Base-by-base conservation (phyloP, 2,329 filamentous ascomycete species). In the Cladorrhinum sp. region DNA sequence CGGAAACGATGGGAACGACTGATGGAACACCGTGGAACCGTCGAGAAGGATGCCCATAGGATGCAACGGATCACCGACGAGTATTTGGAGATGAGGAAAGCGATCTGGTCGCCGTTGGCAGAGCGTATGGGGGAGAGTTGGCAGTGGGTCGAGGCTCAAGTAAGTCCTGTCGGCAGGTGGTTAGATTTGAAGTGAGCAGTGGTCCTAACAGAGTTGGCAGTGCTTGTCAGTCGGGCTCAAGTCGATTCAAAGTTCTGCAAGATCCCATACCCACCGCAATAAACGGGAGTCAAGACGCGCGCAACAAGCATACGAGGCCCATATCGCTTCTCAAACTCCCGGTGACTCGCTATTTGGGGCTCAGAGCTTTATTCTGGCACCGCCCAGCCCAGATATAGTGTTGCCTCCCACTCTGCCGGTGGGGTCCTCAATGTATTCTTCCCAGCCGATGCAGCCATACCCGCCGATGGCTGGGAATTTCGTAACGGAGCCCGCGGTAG, bases 1-100 rank as follows among this genome's bases (percentile, higher is more conserved):
- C 66, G 67, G 20, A 69, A 69, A 54, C 66, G 67, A 14, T 66
- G 68, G 53, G 67, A 69, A 30, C 62, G 67, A 9, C 59, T 69
- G 9, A 63, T 68, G 36, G 67, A 69, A 61, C 53, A 64, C 3
- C 64, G 59, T 0, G 66, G 64, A 1, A 62, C 63, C 4, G 46
- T 66, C 12, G 64, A 67, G 23, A 57, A 65, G 33, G 64, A 66
- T 57, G 59, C 58, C 10, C 58, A 61, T 1, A 33, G 58, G 54
- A 24, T 67, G 10, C 63, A 66, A 49, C 48, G 52, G 10, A 64
- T 69, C 4, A 60, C 66, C 6, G 59, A 59, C 42, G 67, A 68
- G 61, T 69, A 69, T 49, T 65, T 69, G 61, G 49, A 20, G 9
- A 64, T 69, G 65, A 60, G 67, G 6, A 57, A 59, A 52, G 54